Evolutionary conservation across 2,329 filamentous ascomycete species (phyloP), one percentile per base, ranked within the genome.

Genomic region (Tolypocladium guangdongense): DNA sequence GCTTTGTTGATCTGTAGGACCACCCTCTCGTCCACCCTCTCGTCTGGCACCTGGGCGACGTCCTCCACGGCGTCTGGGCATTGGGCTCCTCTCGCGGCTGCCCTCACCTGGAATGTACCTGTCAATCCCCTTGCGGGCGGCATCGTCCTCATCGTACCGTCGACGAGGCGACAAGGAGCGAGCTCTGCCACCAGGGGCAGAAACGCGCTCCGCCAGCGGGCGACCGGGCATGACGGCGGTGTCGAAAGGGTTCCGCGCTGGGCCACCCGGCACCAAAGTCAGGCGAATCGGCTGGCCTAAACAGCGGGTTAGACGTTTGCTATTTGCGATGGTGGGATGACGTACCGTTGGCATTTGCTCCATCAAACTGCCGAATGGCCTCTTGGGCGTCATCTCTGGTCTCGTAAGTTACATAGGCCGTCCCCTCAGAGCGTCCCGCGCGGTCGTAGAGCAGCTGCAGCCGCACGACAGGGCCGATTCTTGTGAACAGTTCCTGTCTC

Each of bases 351-450:
- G 91, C 91, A 66, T 96, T 96, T 58, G 90, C 90, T 53, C 89
- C 89, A 65, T 96, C 86, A 64, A 87, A 96, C 62, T 96, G 86
- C 52, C 76, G 77, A 53, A 96, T 79, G 2, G 91, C 91, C 47
- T 80, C 76, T 61, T 78, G 74, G 11, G 91, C 91, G 67, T 96
- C 87, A 49, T 81, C 77, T 50, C 80, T 72, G 53, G 74, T 76
- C 60, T 84, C 80, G 71, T 95, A 96, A 10, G 86, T 91, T 49
- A 96, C 87, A 63, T 83, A 93, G 7, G 90, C 91, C 38, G 86
- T 78, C 53, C 91, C 91, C 63, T 91, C 86, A 2, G 90, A 95
- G 63, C 91, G 88, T 54, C 91, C 91, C 55, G 89, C 87, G 61
- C 90, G 86, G 69, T 96, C 91, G 66, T 95, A 96, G 55, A 83